These are phyloP conservation scores for Penicillium sp. DNA, from an alignment of 2,329 filamentous ascomycete species.

Conservation along the genomic window DNA sequence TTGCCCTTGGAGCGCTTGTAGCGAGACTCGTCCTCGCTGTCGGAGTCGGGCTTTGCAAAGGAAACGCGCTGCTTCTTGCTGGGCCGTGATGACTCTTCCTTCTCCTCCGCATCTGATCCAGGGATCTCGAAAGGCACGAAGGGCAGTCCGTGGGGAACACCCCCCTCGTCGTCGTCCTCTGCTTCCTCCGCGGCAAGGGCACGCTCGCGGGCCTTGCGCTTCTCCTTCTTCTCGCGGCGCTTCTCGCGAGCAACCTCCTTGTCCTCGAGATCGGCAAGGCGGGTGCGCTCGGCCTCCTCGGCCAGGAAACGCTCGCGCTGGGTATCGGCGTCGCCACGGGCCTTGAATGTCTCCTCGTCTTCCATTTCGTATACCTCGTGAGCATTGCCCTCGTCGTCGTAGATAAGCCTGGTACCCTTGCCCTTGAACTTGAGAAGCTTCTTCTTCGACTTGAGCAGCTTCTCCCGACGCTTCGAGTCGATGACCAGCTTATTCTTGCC, in stretches of 20 bases:
- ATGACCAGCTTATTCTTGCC: constrained; percentile 73
- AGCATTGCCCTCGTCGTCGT: constrained; percentile 86
- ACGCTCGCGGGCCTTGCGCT: constrained; percentile 45
- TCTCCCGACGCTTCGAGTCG: constrained; percentile 93
- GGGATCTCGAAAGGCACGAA: constrained; percentile 26
- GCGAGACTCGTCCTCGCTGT: constrained; percentile 32
- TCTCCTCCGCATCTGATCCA: constrained; percentile 28
- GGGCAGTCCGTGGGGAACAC: constrained; percentile 20
- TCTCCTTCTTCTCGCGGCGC: constrained; percentile 54
- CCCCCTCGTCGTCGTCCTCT: constrained; percentile 27
- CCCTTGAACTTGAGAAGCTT: constrained; percentile 89
- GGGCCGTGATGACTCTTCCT: constrained; percentile 25
- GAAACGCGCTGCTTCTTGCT: constrained; percentile 47
- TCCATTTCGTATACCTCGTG: constrained; percentile 88
- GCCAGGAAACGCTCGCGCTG: constrained; percentile 79
- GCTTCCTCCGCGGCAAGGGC: constrained; percentile 37
- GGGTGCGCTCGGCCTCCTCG: constrained; percentile 70
- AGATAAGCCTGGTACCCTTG: constrained; percentile 80
- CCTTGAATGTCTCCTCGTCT: constrained; percentile 77
- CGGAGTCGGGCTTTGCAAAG: constrained; percentile 32
- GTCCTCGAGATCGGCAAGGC: constrained; percentile 76
- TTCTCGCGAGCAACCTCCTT: constrained; percentile 79
- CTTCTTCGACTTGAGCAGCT: constrained; percentile 93
- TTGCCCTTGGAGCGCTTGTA: constrained; percentile 29
- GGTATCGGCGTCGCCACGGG: constrained; percentile 71